Evolutionary conservation across 768 basidiomycete genomes (phyloP).

Genomic region (Boletus rubropictus): DNA sequence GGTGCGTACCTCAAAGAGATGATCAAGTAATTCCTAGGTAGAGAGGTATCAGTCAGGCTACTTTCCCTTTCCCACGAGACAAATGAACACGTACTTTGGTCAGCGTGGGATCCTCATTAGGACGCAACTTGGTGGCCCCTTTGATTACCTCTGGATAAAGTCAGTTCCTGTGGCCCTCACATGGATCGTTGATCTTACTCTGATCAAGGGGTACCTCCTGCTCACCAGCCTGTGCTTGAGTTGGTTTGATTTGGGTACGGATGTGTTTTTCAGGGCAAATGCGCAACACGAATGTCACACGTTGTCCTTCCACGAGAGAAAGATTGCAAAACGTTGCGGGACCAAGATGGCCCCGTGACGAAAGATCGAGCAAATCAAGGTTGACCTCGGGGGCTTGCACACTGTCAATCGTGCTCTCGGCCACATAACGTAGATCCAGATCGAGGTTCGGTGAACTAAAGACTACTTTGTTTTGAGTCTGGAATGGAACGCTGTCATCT

Average conservation of each 20-base stretch:
- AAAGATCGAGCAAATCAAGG: slow-evolving; percentile 59
- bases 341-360: slow-evolving; percentile 70
- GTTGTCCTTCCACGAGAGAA: slow-evolving; percentile 74
- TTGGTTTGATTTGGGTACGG: slow-evolving; percentile 18
- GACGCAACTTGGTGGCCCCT: slow-evolving; percentile 42
- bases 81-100: slow-evolving; percentile 42
- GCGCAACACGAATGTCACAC: slow-evolving; percentile 82
- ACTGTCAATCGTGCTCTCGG: slow-evolving; percentile 50
- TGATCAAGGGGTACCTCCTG: slow-evolving; percentile 45
- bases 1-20: slow-evolving; percentile 46
- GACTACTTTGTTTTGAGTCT: slow-evolving; percentile 49
- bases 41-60: neutral
- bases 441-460: slow-evolving; percentile 55
- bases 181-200: slow-evolving; percentile 25
- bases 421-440: slow-evolving; percentile 75
- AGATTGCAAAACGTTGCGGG: slow-evolving; percentile 54
- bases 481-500: slow-evolving; percentile 40
- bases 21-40: slow-evolving; percentile 49
- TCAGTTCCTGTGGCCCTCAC: slow-evolving; percentile 2
- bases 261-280: slow-evolving; percentile 46
- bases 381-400: slow-evolving; percentile 48
- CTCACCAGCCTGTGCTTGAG: slow-evolving; percentile 37
- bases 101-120: slow-evolving; percentile 65
- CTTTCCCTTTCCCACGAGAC: neutral
- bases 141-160: slow-evolving; percentile 35